phyloP scores from a whole-genome alignment of 805 yeast species.

The Metschnikowia corniflorae region DNA sequence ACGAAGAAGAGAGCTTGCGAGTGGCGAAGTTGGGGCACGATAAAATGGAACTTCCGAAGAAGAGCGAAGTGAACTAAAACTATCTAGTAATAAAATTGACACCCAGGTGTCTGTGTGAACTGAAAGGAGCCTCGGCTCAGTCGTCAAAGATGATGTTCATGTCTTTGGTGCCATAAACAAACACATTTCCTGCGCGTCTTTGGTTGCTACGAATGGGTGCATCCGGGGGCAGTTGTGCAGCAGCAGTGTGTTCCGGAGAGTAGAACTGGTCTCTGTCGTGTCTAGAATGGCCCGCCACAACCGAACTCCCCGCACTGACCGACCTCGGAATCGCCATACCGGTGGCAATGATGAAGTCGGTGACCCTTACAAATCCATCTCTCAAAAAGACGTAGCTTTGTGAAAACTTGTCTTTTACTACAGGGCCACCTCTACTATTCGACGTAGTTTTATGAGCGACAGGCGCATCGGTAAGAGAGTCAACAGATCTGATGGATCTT shows the following conservation, averaged over 20 bases:
- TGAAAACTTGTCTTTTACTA: not conserved
- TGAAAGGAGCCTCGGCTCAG: not conserved
- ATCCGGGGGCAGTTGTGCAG: not conserved
- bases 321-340: conserved; percentile 58
- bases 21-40: conserved; percentile 76
- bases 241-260: not conserved
- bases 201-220: not conserved
- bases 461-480: not conserved
- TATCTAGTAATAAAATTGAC: too few relatives aligned
- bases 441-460: not conserved
- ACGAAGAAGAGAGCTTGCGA: conserved; percentile 62
- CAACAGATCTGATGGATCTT: not conserved
- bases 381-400: conserved; percentile 15
- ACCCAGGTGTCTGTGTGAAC: not conserved
- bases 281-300: not conserved
- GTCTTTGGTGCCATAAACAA: conserved; percentile 36
- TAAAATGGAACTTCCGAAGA: too few relatives aligned
- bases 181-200: conserved; percentile 26
- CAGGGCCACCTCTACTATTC: not conserved
- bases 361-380: conserved; percentile 39
- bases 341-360: conserved; percentile 54
- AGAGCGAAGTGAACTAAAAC: too few relatives aligned
- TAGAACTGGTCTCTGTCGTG: not conserved
- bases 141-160: conserved; percentile 25
- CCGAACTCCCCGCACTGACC: conserved; percentile 27